These are phyloP conservation scores for Aspergillus nidulans DNA, from an alignment of 495 filamentous ascomycete genomes.

Conservation along the genomic window DNA sequence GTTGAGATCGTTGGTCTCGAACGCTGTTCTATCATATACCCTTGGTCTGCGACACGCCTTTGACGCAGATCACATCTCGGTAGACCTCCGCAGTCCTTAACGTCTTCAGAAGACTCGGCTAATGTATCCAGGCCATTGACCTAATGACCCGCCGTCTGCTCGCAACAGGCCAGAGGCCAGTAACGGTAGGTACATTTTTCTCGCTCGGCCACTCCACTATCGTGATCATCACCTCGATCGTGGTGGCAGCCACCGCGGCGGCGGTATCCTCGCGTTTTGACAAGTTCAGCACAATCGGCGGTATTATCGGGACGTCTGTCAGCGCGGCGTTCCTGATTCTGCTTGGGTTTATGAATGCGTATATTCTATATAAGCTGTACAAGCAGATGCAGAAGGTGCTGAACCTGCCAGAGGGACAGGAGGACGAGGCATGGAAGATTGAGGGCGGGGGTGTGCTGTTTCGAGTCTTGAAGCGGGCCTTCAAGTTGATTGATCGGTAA, in stretches of 20 bases:
- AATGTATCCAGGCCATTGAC: conserved; percentile 69
- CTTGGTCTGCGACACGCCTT: conserved; percentile 90
- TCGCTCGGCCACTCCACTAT: conserved; percentile 91
- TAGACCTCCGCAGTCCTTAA: conserved; percentile 17
- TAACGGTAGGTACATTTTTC: conserved; percentile 96
- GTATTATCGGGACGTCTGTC: conserved; percentile 77
- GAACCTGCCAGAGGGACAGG: conserved; percentile 44
- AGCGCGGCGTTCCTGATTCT: conserved; percentile 77
- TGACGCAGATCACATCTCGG: conserved; percentile 92
- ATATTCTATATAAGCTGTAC: conserved; percentile 75
- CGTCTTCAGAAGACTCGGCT: background rate
- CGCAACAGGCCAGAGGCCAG: conserved; percentile 77
- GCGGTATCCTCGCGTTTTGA: conserved; percentile 76
- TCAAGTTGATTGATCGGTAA: conserved; percentile 73
- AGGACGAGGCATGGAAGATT: conserved; percentile 58
- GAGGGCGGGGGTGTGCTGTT: conserved; percentile 75
- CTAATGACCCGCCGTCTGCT: conserved; percentile 91
- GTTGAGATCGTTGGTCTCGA: conserved; percentile 59
- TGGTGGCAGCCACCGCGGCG: conserved; percentile 84
- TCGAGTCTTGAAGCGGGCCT: conserved; percentile 66
- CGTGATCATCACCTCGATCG: conserved; percentile 84
- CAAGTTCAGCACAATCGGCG: conserved; percentile 73
- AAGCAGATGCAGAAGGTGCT: conserved; percentile 61
- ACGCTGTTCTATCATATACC: conserved; percentile 80
- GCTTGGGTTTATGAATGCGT: conserved; percentile 77